These are phyloP conservation scores for Xylogone sp. DNA, from an alignment of 2,329 filamentous ascomycete genomes.

Conservation along the genomic window DNA sequence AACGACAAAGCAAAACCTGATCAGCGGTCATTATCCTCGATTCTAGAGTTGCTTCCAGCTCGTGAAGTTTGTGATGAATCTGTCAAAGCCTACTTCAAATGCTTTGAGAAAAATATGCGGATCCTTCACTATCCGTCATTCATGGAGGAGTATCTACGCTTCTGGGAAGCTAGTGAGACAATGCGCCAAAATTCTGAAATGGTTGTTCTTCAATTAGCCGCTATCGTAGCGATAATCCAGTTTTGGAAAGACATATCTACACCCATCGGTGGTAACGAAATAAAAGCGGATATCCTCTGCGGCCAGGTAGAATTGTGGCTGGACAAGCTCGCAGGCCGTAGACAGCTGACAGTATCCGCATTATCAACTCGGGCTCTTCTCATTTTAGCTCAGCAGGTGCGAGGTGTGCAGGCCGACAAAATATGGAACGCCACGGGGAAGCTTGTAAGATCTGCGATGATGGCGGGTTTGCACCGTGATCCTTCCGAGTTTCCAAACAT, in stretches of 20 bases:
- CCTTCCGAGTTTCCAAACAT: conserved; percentile 44
- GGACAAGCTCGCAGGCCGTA: conserved; percentile 5
- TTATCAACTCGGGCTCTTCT: neutral
- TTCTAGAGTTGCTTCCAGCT: conserved; percentile 7
- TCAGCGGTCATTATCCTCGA: neutral
- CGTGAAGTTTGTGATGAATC: conserved; percentile 6
- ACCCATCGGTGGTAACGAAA: neutral
- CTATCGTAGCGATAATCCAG: neutral
- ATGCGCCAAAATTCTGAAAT: neutral
- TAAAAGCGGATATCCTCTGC: conserved; percentile 6
- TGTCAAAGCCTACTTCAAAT: conserved; percentile 35
- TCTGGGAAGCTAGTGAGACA: conserved; percentile 29
- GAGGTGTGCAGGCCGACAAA: neutral
- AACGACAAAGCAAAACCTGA: neutral
- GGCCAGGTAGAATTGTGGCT: conserved; percentile 9
- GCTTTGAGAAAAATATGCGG: conserved; percentile 37
- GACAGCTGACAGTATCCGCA: conserved; percentile 7
- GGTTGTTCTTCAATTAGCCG: neutral
- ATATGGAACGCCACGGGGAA: conserved; percentile 24
- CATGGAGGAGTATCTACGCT: conserved; percentile 34
- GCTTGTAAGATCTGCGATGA: conserved; percentile 49
- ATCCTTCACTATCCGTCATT: conserved; percentile 41
- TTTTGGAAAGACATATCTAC: conserved; percentile 2
- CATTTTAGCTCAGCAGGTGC: neutral
- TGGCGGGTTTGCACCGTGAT: conserved; percentile 55